Base-by-base conservation (phyloP, 129 eudicot genomes). In the Lactuca saligna region DNA sequence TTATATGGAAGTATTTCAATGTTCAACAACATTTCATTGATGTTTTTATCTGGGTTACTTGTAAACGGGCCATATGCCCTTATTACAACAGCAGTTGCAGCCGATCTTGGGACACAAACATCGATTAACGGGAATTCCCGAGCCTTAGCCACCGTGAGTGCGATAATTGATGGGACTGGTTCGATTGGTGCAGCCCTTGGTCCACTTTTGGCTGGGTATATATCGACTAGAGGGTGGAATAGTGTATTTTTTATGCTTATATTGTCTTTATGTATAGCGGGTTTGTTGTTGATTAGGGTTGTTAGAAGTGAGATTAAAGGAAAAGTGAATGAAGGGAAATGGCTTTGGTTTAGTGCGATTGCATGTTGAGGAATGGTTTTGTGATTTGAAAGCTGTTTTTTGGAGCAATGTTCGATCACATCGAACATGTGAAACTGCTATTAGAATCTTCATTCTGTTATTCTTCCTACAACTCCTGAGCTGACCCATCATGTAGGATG, bases 181-280 rank as follows among this genome's bases (percentile, higher is more conserved):
- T 88, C 98, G 38, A 90, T 88, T 59, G 98, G 98, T 63, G 98
- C 95, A 35, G 96, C 96, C 57, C 70, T 92, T 46, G 98, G 98
- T 15, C 98, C 98, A 4, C 91, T 92, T 88, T 72, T 92, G 53
- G 96, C 94, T 4, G 98, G 98, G 34, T 92, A 88, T 78, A 88
- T 92, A 51, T 92, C 96, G 11, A 82, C 96, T 29, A 77, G 84
- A 79, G 96, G 98, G 61, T 88, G 96, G 98, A 88, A 92, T 59
- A 84, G 82, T 39, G 96, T 88, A 44, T 92, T 92, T 69, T 78
- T 78, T 31, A 86, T 92, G 96, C 96, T 92, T 66, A 81, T 88
- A 35, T 73, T 82, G 60, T 91, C 97, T 7, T 64, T 88, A 54
- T 78, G 75, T 11, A 59, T 85, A 33, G 97, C 97, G 38, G 81